phyloP scores from a whole-genome alignment of 352 stramenopile genomes.

The Phytophthora megakarya region DNA sequence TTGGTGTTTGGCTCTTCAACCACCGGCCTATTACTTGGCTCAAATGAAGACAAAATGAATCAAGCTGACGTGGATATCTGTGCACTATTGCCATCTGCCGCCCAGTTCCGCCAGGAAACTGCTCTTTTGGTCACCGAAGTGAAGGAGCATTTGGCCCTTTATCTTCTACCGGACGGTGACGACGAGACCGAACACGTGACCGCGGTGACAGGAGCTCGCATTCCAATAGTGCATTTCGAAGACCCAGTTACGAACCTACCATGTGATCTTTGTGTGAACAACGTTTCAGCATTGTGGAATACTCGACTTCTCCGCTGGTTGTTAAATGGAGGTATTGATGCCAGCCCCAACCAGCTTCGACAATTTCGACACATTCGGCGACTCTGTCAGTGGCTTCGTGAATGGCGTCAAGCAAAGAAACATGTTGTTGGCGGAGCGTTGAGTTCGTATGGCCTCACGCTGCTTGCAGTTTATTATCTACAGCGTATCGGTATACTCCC shows the following conservation, averaged over 20 bases:
- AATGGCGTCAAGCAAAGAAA: slow-evolving; percentile 47
- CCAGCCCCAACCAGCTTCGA: not conserved
- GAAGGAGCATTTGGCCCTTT: slow-evolving; percentile 72
- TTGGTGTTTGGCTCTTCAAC: slow-evolving; percentile 73
- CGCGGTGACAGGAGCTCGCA: slow-evolving; percentile 50
- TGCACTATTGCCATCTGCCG: slow-evolving; percentile 61
- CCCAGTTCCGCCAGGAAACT: slow-evolving; percentile 54
- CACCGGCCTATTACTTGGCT: slow-evolving; percentile 44
- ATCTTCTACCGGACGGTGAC: slow-evolving; percentile 36
- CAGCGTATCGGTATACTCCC: slow-evolving; percentile 55
- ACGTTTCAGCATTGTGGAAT: slow-evolving; percentile 83
- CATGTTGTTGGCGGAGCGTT: slow-evolving; percentile 42
- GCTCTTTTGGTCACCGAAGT: slow-evolving; percentile 58
- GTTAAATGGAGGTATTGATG: slow-evolving; percentile 21
- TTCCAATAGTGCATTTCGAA: slow-evolving; percentile 71
- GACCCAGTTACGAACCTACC: slow-evolving; percentile 45
- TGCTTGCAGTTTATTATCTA: slow-evolving; percentile 75
- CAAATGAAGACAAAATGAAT: not conserved
- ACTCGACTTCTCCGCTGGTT: slow-evolving; percentile 57
- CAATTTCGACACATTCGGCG: slow-evolving; percentile 27
- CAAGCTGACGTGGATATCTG: slow-evolving; percentile 71
- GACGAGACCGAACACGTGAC: slow-evolving; percentile 16
- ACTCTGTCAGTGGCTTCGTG: slow-evolving; percentile 62
- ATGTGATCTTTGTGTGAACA: slow-evolving; percentile 85
- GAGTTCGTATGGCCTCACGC: slow-evolving; percentile 73